A percentile compares a stretch with the other conserved stretches of the same genome.
Conservation (phyloP, 441 rosid genomes). For the Omphalea diandra region DNA sequence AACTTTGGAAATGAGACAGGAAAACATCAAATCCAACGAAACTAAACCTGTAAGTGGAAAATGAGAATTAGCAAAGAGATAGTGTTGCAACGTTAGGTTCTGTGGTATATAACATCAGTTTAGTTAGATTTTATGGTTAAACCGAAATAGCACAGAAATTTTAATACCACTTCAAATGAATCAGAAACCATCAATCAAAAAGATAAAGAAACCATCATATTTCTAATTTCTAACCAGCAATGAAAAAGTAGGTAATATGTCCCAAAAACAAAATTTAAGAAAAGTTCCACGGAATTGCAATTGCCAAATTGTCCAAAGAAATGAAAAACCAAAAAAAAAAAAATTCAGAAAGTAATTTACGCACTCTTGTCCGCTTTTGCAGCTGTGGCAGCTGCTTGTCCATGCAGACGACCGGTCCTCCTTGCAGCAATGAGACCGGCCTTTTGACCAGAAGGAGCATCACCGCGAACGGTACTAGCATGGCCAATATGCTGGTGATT, state of each 20-base stretch:
- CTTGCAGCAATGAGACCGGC: slow-evolving; percentile 96
- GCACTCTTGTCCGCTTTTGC: slow-evolving; percentile 60
- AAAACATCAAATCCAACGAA: no score
- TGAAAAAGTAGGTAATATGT: no score
- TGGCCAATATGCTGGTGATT: slow-evolving; percentile 97
- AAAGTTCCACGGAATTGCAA: not conserved
- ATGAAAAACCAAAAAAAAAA: no score
- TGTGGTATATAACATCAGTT: no score
- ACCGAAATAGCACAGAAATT: no score
- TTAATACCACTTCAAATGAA: not conserved
- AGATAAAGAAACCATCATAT: not conserved
- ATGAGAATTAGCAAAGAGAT: no score
- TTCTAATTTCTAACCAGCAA: no score
- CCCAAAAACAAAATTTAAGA: not conserved
- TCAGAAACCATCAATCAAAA: not conserved
- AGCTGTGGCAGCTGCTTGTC: slow-evolving; percentile 94
- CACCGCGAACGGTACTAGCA: slow-evolving; percentile 86
- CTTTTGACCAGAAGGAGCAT: slow-evolving; percentile 95
- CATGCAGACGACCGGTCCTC: slow-evolving; percentile 92
- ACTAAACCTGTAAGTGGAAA: no score
- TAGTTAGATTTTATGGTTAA: no score
- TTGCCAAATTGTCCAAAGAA: not conserved
- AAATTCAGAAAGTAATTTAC: not conserved
- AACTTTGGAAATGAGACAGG: no score
- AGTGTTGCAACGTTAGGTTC: no score